Base-by-base conservation (phyloP, 2,329 filamentous ascomycete genomes). In the Lecanicillium sp. region DNA sequence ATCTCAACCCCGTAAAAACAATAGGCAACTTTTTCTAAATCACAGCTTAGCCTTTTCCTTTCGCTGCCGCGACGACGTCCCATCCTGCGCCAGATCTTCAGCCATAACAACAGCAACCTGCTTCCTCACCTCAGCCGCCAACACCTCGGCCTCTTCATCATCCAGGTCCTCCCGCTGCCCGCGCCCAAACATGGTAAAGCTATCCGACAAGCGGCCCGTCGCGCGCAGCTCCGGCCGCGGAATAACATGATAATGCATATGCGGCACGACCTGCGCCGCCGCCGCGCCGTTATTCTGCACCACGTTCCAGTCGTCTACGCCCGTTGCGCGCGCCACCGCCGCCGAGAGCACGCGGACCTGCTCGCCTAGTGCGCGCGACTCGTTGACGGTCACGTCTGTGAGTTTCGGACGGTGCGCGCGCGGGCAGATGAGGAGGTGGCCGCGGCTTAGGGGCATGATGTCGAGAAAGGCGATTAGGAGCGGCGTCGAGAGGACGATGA, bases 181-280 rank as follows among this genome's bases (percentile, higher is more conserved):
- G 12, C 80, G 63, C 1, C 85, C 85, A 64, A 90, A 90, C 84
- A 89, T 89, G 33, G 81, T 86, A 64, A 87, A 89, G 55, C 78
- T 80, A 65, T 75, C 70, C 42, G 73, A 74, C 49, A 64, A 65
- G 33, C 64, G 57, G 6, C 66, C 70, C 47, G 67, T 71, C 33
- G 65, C 73, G 48, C 65, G 67, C 42, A 73, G 74, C 62, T 83
- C 78, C 0, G 89, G 88, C 28, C 90, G 68, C 0, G 90, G 90
- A 25, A 98, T 94, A 37, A 96, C 74, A 52, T 98, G 92, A 58
- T 94, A 96, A 60, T 98, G 90, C 35, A 94, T 82, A 59, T 96
- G 90, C 16, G 84, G 83, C 2, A 96, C 88, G 13, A 95, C 87
- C 64, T 96, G 90, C 3, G 88, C 88, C 3, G 90, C 90, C 22